Conservation (phyloP, 2,329 filamentous ascomycete genomes). For the Orbilia ellipsospora region DNA sequence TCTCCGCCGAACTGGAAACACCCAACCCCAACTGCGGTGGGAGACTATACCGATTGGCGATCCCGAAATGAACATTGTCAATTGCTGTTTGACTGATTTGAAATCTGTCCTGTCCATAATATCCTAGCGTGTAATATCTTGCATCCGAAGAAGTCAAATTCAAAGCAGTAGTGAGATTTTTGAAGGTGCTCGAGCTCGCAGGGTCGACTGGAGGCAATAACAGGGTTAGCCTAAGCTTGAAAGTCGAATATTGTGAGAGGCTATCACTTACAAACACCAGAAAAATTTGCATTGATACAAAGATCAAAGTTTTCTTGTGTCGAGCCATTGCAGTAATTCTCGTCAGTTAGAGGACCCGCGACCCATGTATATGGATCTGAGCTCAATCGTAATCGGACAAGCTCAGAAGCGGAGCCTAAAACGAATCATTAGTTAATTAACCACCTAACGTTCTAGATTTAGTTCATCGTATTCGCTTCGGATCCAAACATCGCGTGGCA, state of each 20-base stretch:
- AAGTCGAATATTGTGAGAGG: background rate
- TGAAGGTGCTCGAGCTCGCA: slow-evolving; percentile 30
- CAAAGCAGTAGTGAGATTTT: slow-evolving; percentile 21
- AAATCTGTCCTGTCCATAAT: slow-evolving; percentile 47
- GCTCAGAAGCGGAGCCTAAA: slow-evolving; percentile 43
- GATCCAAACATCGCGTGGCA: background rate
- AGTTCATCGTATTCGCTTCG: slow-evolving; percentile 7
- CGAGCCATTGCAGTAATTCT: slow-evolving; percentile 31
- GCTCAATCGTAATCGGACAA: slow-evolving; percentile 44
- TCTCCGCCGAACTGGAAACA: slow-evolving; percentile 36
- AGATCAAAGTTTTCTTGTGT: slow-evolving; percentile 22
- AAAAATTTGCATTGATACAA: slow-evolving; percentile 44
- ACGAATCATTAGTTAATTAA: background rate
- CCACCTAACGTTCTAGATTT: no score
- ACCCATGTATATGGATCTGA: slow-evolving; percentile 53
- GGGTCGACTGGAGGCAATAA: slow-evolving; percentile 16
- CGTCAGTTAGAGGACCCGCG: slow-evolving; percentile 30
- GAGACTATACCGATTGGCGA: slow-evolving; percentile 32
- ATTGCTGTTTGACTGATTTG: slow-evolving; percentile 49
- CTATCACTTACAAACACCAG: slow-evolving; percentile 41
- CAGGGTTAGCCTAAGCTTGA: slow-evolving; percentile 3
- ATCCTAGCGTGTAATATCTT: slow-evolving; percentile 42
- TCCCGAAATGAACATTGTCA: slow-evolving; percentile 48
- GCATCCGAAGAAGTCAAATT: slow-evolving; percentile 44
- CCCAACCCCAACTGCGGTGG: slow-evolving; percentile 45